These are phyloP conservation scores for Crithidia acanthocephali DNA, from an alignment of 208 protist genomes.

Conservation along the genomic window DNA sequence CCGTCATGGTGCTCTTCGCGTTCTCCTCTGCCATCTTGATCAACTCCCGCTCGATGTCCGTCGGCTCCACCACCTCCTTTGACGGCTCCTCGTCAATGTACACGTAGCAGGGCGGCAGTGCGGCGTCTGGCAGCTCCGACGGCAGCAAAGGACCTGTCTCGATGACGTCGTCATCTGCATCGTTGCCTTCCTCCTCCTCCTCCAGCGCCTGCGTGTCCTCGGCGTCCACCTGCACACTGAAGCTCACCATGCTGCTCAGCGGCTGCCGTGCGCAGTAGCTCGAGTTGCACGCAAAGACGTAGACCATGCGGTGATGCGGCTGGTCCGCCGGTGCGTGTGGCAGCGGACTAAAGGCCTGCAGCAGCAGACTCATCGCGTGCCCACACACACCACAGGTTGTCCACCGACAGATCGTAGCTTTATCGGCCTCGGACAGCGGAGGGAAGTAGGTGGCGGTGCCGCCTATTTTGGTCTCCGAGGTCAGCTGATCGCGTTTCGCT, in stretches of 20 bases:
- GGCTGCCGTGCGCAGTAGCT: conserved; percentile 66
- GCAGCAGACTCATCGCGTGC: conserved; percentile 65
- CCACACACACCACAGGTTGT: conserved; percentile 79
- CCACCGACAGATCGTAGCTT: conserved; percentile 45
- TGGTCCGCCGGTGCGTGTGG: conserved; percentile 22
- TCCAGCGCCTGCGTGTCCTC: conserved; percentile 49
- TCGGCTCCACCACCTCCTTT: conserved; percentile 58
- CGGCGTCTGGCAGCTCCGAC: conserved; percentile 43
- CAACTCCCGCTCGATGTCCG: conserved; percentile 65
- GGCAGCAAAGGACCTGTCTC: conserved; percentile 43
- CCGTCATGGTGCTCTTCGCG: conserved; percentile 37
- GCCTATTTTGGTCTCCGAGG: conserved; percentile 80
- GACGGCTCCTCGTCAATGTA: conserved; percentile 68
- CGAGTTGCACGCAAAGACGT: conserved; percentile 84
- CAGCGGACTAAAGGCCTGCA: conserved; percentile 82
- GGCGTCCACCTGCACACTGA: conserved; percentile 74
- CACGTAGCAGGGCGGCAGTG: conserved; percentile 74
- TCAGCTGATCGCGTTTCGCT: conserved; percentile 41
- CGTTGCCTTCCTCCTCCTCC: conserved; percentile 46
- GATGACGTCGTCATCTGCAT: conserved; percentile 48
- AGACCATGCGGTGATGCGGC: conserved; percentile 81
- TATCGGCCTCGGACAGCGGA: conserved; percentile 39
- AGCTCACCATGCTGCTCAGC: conserved; percentile 70
- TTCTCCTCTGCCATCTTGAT: conserved; percentile 67
- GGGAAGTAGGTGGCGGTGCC: conserved; percentile 68